phyloP scores from a whole-genome alignment of 331 rosid species.

The Acacia concinna region DNA sequence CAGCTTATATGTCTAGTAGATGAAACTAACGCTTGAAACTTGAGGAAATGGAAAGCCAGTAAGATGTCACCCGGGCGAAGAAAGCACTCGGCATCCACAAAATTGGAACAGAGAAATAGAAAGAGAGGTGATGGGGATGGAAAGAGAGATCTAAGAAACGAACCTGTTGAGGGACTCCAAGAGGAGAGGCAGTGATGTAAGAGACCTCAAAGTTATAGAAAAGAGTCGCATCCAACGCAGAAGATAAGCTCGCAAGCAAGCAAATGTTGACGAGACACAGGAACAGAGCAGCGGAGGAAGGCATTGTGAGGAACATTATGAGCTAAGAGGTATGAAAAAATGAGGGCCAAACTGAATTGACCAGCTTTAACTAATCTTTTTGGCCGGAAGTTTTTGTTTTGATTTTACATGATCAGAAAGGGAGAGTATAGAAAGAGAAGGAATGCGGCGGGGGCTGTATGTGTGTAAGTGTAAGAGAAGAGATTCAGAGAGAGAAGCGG shows the following conservation, averaged over 20 bases:
- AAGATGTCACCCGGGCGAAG: slow-evolving; percentile 18
- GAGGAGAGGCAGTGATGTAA: slow-evolving; percentile 71
- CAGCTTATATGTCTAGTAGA: not conserved
- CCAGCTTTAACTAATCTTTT: not conserved
- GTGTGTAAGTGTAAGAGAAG: slow-evolving; percentile 19
- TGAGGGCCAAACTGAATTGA: slow-evolving; percentile 20
- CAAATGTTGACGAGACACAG: slow-evolving; percentile 39
- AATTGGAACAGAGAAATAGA: not conserved
- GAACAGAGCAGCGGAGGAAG: slow-evolving; percentile 32
- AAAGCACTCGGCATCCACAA: not conserved
- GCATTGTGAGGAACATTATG: slow-evolving; percentile 39
- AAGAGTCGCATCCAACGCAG: slow-evolving; percentile 54
- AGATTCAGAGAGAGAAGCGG: not conserved
- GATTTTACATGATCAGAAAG: slow-evolving; percentile 52
- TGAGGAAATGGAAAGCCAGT: slow-evolving; percentile 30
- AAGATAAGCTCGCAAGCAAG: slow-evolving; percentile 44
- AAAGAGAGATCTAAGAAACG: slow-evolving; percentile 33
- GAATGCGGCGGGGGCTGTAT: slow-evolving; percentile 24
- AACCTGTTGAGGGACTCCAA: slow-evolving; percentile 76
- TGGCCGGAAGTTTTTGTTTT: not conserved
- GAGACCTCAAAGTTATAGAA: slow-evolving; percentile 55
- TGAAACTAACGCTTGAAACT: slow-evolving; percentile 32
- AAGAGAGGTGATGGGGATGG: not conserved
- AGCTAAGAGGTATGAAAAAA: not conserved
- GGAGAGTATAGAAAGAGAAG: not conserved